These are phyloP conservation scores for Trichoderma koningii DNA, from an alignment of 2,329 filamentous ascomycete species.

Conservation along the genomic window DNA sequence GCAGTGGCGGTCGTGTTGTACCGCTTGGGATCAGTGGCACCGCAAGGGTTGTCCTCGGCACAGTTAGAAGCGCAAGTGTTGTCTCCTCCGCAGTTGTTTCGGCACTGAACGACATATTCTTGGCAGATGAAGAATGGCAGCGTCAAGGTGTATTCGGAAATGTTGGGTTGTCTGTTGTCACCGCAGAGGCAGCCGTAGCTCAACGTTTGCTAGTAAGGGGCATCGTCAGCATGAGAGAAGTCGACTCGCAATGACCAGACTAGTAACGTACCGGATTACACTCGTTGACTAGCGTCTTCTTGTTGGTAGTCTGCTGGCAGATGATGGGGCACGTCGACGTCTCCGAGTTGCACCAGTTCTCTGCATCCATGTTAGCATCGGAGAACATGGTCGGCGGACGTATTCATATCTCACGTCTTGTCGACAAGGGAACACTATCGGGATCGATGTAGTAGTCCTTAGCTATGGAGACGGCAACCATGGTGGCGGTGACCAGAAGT, in stretches of 20 bases:
- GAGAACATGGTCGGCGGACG: background rate
- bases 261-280: slow-evolving; percentile 62
- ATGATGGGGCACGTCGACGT: slow-evolving; percentile 68
- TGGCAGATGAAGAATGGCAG: slow-evolving; percentile 77
- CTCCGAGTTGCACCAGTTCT: slow-evolving; percentile 67
- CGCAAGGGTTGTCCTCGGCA: slow-evolving; percentile 69
- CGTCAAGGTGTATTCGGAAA: slow-evolving; percentile 75
- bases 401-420: slow-evolving; percentile 50
- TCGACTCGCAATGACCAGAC: background rate
- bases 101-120: slow-evolving; percentile 71
- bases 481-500: slow-evolving; percentile 56
- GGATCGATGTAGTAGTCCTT: slow-evolving; percentile 63
- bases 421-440: slow-evolving; percentile 53
- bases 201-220: slow-evolving; percentile 53
- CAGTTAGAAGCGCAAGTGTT: slow-evolving; percentile 65
- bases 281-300: slow-evolving; percentile 60
- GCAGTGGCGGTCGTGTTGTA: slow-evolving; percentile 55
- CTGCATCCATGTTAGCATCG: slow-evolving; percentile 42
- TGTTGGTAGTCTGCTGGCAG: slow-evolving; percentile 61
- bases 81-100: slow-evolving; percentile 53
- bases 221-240: slow-evolving; percentile 1
- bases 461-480: slow-evolving; percentile 54
- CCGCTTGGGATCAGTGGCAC: slow-evolving; percentile 64
- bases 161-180: slow-evolving; percentile 66
- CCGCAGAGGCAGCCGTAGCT: slow-evolving; percentile 73